phyloP scores from a whole-genome alignment of 2,329 filamentous ascomycete species.

The Thermothelomyces thermophilus region DNA sequence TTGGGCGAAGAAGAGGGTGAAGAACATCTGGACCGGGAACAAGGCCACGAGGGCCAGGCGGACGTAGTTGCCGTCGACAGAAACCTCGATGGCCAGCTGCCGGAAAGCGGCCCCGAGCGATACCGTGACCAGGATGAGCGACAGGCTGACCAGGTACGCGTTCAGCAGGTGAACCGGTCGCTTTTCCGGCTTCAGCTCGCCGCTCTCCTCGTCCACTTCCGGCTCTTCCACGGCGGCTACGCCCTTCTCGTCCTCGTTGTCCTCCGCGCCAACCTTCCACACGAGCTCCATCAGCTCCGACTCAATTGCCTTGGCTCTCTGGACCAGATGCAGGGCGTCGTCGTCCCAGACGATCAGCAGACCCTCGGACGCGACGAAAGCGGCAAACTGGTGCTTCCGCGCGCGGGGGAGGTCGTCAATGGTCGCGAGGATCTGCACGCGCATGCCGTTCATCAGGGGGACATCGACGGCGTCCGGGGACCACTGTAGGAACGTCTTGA shows the following conservation, averaged over 20 bases:
- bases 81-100: slow-evolving; percentile 61
- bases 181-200: slow-evolving; percentile 56
- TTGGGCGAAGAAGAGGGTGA: slow-evolving; percentile 75
- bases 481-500: slow-evolving; percentile 70
- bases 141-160: slow-evolving; percentile 59
- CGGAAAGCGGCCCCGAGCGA: slow-evolving; percentile 65
- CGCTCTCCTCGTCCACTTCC: slow-evolving; percentile 66
- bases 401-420: slow-evolving; percentile 64
- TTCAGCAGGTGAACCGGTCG: slow-evolving; percentile 65
- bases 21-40: slow-evolving; percentile 68
- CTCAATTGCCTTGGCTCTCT: slow-evolving; percentile 65
- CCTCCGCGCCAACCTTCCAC: slow-evolving; percentile 54
- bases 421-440: slow-evolving; percentile 67
- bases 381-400: slow-evolving; percentile 73
- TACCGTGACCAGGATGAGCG: slow-evolving; percentile 57
- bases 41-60: slow-evolving; percentile 60
- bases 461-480: slow-evolving; percentile 68
- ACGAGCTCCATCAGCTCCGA: slow-evolving; percentile 71
- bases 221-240: slow-evolving; percentile 37
- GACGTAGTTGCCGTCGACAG: slow-evolving; percentile 55
- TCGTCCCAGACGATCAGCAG: slow-evolving; percentile 79
- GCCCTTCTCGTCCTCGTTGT: slow-evolving; percentile 47
- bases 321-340: slow-evolving; percentile 63
- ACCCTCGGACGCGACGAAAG: slow-evolving; percentile 65
- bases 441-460: slow-evolving; percentile 68